These are phyloP conservation scores for Furcasterigmium sp. DNA, from an alignment of 2,329 filamentous ascomycete species.

Conservation along the genomic window DNA sequence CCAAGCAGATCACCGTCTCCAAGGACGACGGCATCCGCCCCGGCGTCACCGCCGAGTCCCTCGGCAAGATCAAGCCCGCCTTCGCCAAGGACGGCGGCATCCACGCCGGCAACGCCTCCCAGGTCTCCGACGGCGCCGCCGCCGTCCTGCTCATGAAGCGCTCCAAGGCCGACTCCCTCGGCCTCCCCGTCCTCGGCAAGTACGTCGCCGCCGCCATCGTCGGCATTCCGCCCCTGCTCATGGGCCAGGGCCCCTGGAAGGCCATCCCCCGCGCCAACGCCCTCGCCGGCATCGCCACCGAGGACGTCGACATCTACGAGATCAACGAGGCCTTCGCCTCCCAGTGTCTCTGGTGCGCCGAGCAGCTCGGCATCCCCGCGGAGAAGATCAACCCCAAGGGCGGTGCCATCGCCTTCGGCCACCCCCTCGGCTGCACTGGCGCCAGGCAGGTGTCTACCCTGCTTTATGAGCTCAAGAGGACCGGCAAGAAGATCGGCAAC, in stretches of 20 bases:
- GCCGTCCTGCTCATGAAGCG: slow-evolving; percentile 96
- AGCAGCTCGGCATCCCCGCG: slow-evolving; percentile 74
- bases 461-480: slow-evolving; percentile 83
- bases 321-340: slow-evolving; percentile 99
- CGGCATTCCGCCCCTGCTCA: slow-evolving; percentile 86
- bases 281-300: slow-evolving; percentile 78
- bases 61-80: slow-evolving; percentile 85
- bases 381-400: slow-evolving; percentile 97
- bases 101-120: slow-evolving; percentile 92
- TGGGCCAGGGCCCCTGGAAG: slow-evolving; percentile 94
- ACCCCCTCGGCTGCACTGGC: slow-evolving; percentile 91
- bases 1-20: slow-evolving; percentile 74
- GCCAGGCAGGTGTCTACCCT: slow-evolving; percentile 90
- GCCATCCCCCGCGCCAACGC: slow-evolving; percentile 89
- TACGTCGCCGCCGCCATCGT: slow-evolving; percentile 81
- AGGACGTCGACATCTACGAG: slow-evolving; percentile 95
- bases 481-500: slow-evolving; percentile 77
- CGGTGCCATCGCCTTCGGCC: slow-evolving; percentile 91
- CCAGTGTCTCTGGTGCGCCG: slow-evolving; percentile 90
- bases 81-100: slow-evolving; percentile 91
- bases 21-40: slow-evolving; percentile 83
- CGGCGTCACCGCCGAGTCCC: slow-evolving; percentile 79
- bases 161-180: slow-evolving; percentile 79
- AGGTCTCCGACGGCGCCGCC: slow-evolving; percentile 93
- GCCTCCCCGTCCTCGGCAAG: slow-evolving; percentile 87